Evolutionary conservation across 2,329 filamentous ascomycete genomes (phyloP).

Genomic region (Penicillium nordicum): DNA sequence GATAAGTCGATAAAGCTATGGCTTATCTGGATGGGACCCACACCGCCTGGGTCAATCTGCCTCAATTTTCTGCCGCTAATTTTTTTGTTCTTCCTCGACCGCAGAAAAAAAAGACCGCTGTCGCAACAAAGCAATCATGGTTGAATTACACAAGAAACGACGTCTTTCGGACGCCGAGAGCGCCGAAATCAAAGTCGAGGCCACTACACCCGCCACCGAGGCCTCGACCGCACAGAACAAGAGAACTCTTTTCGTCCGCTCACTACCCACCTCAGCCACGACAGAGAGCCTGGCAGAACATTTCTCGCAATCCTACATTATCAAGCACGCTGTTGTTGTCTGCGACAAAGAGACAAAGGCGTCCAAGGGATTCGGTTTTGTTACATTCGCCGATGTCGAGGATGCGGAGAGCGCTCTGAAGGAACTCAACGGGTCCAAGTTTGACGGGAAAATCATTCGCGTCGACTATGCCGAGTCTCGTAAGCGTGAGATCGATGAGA

Average conservation of each 20-base stretch:
- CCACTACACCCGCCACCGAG: slow-evolving; percentile 20
- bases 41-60: slow-evolving; percentile 15
- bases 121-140: slow-evolving; percentile 25
- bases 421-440: slow-evolving; percentile 72
- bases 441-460: slow-evolving; percentile 77
- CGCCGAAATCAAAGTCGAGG: slow-evolving; percentile 19
- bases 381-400: slow-evolving; percentile 91
- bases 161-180: slow-evolving; percentile 30
- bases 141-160: slow-evolving; percentile 36
- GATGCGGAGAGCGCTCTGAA: slow-evolving; percentile 79
- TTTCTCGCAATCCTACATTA: slow-evolving; percentile 90
- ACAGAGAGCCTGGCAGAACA: slow-evolving; percentile 78
- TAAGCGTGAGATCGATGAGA: slow-evolving; percentile 62
- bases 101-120: slow-evolving; percentile 16
- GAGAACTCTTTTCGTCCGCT: slow-evolving; percentile 84
- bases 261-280: slow-evolving; percentile 72
- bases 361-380: slow-evolving; percentile 92
- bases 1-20: slow-evolving; percentile 17
- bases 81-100: slow-evolving; percentile 23
- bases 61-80: slow-evolving; percentile 37
- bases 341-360: slow-evolving; percentile 78
- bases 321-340: slow-evolving; percentile 95
- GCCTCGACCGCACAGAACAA: slow-evolving; percentile 36
- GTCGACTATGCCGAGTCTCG: slow-evolving; percentile 86
- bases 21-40: slow-evolving; percentile 9